These are phyloP conservation scores for Novymonas esmeraldas DNA, from an alignment of 208 protist species.

Conservation along the genomic window DNA sequence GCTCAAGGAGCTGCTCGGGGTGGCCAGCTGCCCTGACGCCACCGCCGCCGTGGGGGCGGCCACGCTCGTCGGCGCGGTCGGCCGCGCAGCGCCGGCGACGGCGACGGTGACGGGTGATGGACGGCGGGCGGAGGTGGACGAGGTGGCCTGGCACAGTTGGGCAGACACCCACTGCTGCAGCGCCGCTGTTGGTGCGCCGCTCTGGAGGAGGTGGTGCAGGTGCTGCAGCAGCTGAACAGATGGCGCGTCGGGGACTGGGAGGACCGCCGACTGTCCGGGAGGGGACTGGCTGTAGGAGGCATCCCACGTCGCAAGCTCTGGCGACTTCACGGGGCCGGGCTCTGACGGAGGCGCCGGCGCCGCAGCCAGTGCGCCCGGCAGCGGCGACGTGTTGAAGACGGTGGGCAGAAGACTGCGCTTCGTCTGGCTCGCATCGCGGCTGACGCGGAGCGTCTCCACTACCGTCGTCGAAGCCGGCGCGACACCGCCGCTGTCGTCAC, in stretches of 20 bases:
- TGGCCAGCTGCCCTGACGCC: background rate
- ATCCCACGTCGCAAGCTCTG: no score
- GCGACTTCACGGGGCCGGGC: no score
- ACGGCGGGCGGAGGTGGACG: background rate
- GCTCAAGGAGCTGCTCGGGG: background rate
- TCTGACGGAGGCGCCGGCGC: no score
- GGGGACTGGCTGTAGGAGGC: no score
- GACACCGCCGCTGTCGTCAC: background rate
- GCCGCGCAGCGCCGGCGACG: background rate
- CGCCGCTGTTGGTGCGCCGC: conserved; percentile 4
- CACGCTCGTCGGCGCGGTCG: background rate
- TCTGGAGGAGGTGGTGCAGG: conserved; percentile 27
- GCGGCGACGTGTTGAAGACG: background rate
- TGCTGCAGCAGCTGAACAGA: conserved; percentile 22
- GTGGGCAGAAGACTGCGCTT: background rate
- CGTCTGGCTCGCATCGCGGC: background rate
- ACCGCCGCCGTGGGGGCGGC: background rate
- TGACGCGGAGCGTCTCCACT: background rate
- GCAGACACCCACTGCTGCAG: conserved; percentile 31
- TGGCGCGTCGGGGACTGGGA: background rate
- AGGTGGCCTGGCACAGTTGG: conserved; percentile 13
- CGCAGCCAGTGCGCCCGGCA: background rate
- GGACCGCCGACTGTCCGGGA: no score
- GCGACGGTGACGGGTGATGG: background rate
- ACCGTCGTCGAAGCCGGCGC: no score